Base-by-base conservation (phyloP, 768 basidiomycete species). In the Scleroderma citrinum region DNA sequence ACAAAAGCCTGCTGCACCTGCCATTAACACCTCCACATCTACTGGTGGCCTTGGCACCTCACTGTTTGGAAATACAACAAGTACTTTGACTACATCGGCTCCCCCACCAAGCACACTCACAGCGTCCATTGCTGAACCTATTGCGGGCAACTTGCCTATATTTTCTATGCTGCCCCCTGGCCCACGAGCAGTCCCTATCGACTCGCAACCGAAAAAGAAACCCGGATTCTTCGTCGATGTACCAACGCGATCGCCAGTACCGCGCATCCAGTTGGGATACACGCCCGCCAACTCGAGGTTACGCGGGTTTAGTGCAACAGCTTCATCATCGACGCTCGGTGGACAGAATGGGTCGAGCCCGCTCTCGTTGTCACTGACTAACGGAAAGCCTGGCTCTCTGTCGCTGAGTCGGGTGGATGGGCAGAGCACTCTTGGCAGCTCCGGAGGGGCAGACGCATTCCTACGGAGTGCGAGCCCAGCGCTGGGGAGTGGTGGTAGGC, bases 51-150 rank as follows among this genome's bases (percentile, higher is more conserved):
- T 71, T 47, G 68, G 69, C 30, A 47, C 62, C 16, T 69, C 71
- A n/a, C 51, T 75, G 13, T 80, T 78, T 54, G 68, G 71, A 19
- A 59, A 53, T 24, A 59, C 48, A n/a, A n/a, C n/a, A 51, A 65
- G 50, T 31, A 61, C 50, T 41, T 66, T 79, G 23, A 72, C 71
- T 41, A 63, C 70, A 11, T 76, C 77, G 29, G 59, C 67, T 0
- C 61, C 61, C 39, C 67, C 69, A 47, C 69, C 72, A n/a, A 78
- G 69, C 29, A 66, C 76, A 0, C 71, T 95, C 46, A 87, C 85
- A 8, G 88, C 92, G 2, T 93, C 93, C 17, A 90, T 97, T 60
- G 84, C 87, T 23, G 87, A 94, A 64, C 89, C 89, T 7, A 83
- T 92, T 54, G 79, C 77, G 29, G 73, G 79, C 44, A 83, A 85